Conservation (phyloP, 148 eudicot species). For the Polygonum aviculare region DNA sequence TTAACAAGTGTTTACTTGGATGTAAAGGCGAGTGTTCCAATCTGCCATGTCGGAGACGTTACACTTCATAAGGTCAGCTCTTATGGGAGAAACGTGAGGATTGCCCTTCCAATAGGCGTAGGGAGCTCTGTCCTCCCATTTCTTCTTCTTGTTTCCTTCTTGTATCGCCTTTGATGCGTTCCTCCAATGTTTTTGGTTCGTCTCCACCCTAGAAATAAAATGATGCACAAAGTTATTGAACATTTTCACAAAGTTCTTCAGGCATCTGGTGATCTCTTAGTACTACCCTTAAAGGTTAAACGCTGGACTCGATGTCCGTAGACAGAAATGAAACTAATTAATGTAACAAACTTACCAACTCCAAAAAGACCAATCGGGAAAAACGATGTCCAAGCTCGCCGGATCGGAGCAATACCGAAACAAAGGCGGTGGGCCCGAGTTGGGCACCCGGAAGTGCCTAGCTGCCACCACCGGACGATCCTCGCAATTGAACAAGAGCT, state of each 20-base stretch:
- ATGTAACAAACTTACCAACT: conserved; percentile 46
- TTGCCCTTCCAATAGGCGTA: conserved; percentile 58
- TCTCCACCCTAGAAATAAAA: conserved; percentile 34
- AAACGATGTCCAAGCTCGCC: conserved; percentile 54
- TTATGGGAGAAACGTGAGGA: conserved; percentile 32
- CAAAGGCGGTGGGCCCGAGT: conserved; percentile 51
- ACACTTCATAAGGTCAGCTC: conserved; percentile 41
- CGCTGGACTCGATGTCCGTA: too few species aligned
- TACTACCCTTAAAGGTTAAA: too few species aligned
- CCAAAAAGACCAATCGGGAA: conserved; percentile 96
- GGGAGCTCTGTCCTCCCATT: conserved; percentile 53
- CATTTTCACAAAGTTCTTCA: too few species aligned
- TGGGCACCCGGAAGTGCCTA: conserved; percentile 17
- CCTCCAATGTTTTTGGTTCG: conserved; percentile 46
- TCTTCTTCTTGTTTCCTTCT: conserved; percentile 36
- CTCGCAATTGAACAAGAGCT: conserved; percentile 60
- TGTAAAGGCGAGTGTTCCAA: conserved; percentile 42
- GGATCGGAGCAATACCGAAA: conserved; percentile 67
- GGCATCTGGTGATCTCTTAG: too few species aligned
- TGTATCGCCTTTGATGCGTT: conserved; percentile 25
- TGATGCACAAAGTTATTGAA: too few species aligned
- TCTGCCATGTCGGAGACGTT: conserved; percentile 24
- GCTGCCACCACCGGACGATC: conserved; percentile 44
- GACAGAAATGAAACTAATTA: neutral
- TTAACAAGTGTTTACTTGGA: conserved; percentile 25